Conservation (phyloP, 1,284 basidiomycete genomes). For the Taiwanofungus camphoratus region DNA sequence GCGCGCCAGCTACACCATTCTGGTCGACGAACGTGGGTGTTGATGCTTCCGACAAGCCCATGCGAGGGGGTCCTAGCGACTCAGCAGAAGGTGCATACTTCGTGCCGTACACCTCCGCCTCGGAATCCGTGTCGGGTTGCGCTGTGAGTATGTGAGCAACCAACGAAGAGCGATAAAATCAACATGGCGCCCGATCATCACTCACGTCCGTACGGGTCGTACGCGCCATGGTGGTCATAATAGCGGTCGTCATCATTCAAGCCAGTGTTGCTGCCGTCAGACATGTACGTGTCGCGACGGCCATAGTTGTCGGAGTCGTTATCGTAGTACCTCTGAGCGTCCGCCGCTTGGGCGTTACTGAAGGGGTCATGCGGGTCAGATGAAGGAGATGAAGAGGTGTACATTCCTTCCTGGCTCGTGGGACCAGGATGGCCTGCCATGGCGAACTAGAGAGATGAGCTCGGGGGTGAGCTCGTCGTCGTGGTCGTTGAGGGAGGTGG, state of each 20-base stretch:
- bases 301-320: constrained; percentile 63
- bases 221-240: constrained; percentile 58
- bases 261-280: constrained; percentile 58
- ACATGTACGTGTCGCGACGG: constrained; percentile 61
- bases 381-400: constrained; percentile 29
- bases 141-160: constrained; percentile 16
- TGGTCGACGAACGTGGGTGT: constrained; percentile 60
- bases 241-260: constrained; percentile 47
- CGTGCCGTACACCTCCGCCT: constrained; percentile 65
- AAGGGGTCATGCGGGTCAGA: constrained; percentile 49
- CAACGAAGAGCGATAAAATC: constrained; percentile 15
- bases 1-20: constrained; percentile 39
- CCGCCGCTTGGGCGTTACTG: constrained; percentile 33
- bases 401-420: constrained; percentile 29
- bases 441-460: constrained; percentile 9
- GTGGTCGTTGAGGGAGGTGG: constrained; percentile 5
- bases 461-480: constrained; percentile 18
- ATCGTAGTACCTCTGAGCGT: constrained; percentile 60
- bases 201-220: constrained; percentile 57
- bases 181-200: neutral
- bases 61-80: constrained; percentile 54
- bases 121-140: constrained; percentile 71
- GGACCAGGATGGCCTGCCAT: constrained; percentile 28
- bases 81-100: constrained; percentile 68
- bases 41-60: constrained; percentile 57